These are phyloP conservation scores for Penicillium coffeae DNA, from an alignment of 495 filamentous ascomycete genomes.

Conservation along the genomic window DNA sequence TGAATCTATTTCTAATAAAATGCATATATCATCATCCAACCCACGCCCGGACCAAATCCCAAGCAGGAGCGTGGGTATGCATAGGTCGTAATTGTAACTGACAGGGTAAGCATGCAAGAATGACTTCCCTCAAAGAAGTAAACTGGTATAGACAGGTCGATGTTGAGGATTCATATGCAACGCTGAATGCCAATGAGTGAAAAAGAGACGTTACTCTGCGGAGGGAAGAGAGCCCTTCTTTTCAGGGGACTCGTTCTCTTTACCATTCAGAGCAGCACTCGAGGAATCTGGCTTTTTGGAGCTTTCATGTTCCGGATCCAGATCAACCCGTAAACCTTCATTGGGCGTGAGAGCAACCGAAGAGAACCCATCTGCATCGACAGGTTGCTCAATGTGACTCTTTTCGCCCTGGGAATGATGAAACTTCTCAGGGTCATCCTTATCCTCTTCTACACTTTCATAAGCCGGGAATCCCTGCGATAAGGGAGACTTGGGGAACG, in stretches of 20 bases:
- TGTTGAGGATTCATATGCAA: too few relatives aligned
- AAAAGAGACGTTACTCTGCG: not conserved
- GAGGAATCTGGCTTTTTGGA: not conserved
- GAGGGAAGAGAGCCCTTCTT: not conserved
- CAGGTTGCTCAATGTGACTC: not conserved
- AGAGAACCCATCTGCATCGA: conserved; percentile 19
- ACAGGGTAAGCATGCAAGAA: too few relatives aligned
- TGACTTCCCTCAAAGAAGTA: too few relatives aligned
- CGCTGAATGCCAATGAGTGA: not conserved
- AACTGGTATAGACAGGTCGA: too few relatives aligned
- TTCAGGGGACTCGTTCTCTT: not conserved
- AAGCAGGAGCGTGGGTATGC: too few relatives aligned
- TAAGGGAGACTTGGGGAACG: conserved; percentile 35
- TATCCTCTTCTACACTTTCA: conserved; percentile 1
- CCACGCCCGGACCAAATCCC: not conserved
- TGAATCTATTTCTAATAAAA: not conserved
- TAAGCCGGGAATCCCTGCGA: conserved; percentile 29
- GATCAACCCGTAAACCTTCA: conserved; percentile 10
- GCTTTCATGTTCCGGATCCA: conserved; percentile 5
- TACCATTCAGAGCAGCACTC: conserved; percentile 5
- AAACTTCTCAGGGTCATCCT: not conserved
- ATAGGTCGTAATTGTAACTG: not conserved
- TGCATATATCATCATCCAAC: not conserved
- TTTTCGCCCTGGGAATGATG: conserved; percentile 1
- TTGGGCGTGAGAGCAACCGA: conserved; percentile 16